Base-by-base conservation (phyloP, 176 grass and related monocot species). In the Eremochloa ophiuroides region DNA sequence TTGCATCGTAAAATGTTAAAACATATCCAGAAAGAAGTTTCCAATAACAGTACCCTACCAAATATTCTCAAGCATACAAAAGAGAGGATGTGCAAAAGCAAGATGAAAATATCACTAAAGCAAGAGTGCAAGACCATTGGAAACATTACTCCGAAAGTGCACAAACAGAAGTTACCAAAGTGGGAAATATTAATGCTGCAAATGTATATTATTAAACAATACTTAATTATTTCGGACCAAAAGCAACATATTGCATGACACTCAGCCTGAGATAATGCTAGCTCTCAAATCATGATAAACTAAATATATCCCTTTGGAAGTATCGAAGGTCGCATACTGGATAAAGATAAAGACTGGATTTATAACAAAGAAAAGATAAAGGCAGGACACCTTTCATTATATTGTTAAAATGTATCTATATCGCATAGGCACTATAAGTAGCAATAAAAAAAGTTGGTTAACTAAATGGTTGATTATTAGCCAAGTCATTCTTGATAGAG, bases 21-120 rank as follows among this genome's bases (percentile, higher is more conserved):
- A 56, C 25, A 77, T 62, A 76, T 55, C 28, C 13, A 33, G 70
- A 37, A 22, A 23, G 55, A 1, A 38, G 17, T 44, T 55, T 31
- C 20, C n/a, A n/a, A 6, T 53, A 43, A 43, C 26, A 76, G 76
- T 43, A 40, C 26, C 6, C 8, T 71, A 58, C 55, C 65, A 29
- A 76, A 81, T 81, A 85, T 64, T 81, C 35, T 76, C 33, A 69
- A 16, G 8, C 56, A 71, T 28, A 69, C 10, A 81, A 14, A 70
- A 89, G 40, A 14, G 30, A 34, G 20, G 8, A 44, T 62, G 1
- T 63, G 51, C 5, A 0, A 33, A 71, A 73, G 62, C 48, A 69
- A 75, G 39, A 31, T 37, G 17, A 39, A 83, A 56, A 75, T 7
- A 66, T 31, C 62, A 75, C 38, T 44, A 58, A 59, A 28, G 44